phyloP scores from a whole-genome alignment of 768 basidiomycete genomes.

The Psilocybe tampanensis region DNA sequence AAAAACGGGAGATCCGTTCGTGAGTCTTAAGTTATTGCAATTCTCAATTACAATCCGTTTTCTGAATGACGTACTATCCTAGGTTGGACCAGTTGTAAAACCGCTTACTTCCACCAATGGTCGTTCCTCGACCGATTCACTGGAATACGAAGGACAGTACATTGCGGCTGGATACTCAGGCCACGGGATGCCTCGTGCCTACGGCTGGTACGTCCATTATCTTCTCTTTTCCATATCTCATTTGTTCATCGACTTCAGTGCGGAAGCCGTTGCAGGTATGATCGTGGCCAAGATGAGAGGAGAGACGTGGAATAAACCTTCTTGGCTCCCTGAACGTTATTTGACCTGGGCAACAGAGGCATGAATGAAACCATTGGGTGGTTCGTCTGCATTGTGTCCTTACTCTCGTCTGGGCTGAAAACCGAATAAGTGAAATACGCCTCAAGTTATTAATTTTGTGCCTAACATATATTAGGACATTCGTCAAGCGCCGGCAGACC shows the following conservation, averaged over 20 bases:
- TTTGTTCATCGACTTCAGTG: conserved; percentile 37
- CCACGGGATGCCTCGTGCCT: conserved; percentile 82
- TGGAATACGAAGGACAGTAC: conserved; percentile 57
- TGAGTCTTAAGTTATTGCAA: conserved; percentile 34
- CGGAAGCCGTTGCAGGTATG: conserved; percentile 41
- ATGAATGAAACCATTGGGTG: neutral
- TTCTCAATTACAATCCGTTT: too few species aligned
- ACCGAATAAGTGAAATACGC: too few species aligned
- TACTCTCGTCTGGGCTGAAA: too few species aligned
- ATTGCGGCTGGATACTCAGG: conserved; percentile 75
- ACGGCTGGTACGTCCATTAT: conserved; percentile 54
- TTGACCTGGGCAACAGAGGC: conserved; percentile 11
- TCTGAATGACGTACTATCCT: neutral
- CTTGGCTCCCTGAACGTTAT: conserved; percentile 10
- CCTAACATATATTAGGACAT: too few species aligned
- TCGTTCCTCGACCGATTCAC: neutral
- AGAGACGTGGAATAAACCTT: conserved; percentile 5
- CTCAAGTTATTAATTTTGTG: too few species aligned
- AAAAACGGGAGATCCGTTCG: conserved; percentile 62
- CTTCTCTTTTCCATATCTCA: neutral
- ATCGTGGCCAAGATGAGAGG: conserved; percentile 8
- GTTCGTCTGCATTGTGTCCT: too few species aligned
- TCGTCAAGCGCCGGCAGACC: too few species aligned
- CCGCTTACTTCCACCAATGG: conserved; percentile 16
- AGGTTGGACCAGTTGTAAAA: conserved; percentile 35